A percentile compares a stretch with the other conserved stretches of the same genome.
These are phyloP conservation scores for Aspergillus heteromorphus DNA, from an alignment of 495 filamentous ascomycete genomes.

Conservation along the genomic window DNA sequence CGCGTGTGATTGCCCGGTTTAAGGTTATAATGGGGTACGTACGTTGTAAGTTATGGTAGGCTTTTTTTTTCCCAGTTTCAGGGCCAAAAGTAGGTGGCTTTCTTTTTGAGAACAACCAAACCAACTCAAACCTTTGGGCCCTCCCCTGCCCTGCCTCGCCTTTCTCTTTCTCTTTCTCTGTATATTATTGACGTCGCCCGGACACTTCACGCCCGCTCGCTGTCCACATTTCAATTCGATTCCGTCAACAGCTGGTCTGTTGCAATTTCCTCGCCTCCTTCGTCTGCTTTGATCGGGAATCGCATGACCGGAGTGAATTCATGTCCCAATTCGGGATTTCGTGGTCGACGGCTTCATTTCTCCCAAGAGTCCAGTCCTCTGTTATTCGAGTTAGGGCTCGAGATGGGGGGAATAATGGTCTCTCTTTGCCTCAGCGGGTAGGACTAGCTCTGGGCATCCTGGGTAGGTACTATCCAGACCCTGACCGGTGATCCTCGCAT, in stretches of 20 bases:
- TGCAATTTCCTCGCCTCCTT: background rate
- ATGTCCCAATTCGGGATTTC: background rate
- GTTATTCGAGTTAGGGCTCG: background rate
- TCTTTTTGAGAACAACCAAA: background rate
- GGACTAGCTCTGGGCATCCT: background rate
- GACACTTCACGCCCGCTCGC: background rate
- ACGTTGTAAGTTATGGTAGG: background rate
- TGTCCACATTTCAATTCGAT: background rate
- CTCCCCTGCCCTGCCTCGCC: too few species aligned
- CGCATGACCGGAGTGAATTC: background rate
- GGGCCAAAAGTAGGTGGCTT: background rate
- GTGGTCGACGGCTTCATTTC: background rate
- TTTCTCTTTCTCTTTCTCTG: too few species aligned
- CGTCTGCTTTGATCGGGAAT: background rate
- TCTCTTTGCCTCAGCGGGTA: background rate
- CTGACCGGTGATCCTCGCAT: too few species aligned
- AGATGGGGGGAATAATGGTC: background rate
- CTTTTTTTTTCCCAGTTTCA: background rate
- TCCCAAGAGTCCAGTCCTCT: background rate
- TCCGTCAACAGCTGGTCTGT: background rate
- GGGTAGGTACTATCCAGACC: too few species aligned
- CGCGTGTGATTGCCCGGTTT: background rate
- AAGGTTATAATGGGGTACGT: conserved; percentile 1
- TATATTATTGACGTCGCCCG: background rate
- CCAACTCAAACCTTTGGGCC: background rate